Base-by-base conservation (phyloP, 2,329 filamentous ascomycete genomes). In the Teratosphaeriaceae sp. region DNA sequence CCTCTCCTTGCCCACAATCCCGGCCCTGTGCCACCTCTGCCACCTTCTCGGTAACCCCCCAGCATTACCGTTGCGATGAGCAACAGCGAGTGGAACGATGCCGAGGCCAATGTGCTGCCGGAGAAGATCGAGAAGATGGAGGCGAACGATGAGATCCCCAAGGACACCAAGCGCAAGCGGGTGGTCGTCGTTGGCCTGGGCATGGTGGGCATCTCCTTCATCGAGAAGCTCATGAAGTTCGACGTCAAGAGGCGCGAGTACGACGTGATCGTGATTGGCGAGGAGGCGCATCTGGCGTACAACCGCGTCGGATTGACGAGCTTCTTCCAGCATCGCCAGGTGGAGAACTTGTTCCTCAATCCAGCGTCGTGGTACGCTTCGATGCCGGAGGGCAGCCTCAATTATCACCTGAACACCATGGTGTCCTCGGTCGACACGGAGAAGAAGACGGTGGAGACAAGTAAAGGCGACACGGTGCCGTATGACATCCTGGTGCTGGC, bases 311-410 rank as follows among this genome's bases (percentile, higher is more conserved):
- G 88, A 3, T 72, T 95, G 39, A 94, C 88, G 2, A 86, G 82
- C 46, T 95, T 89, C 71, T 95, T 95, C 61, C 81, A 87, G 54
- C 87, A 94, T 65, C 77, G 88, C 40, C 77, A 84, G 54, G 83
- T 92, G 30, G 86, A 94, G 65, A 85, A 88, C 52, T 65, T 95
- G n/a, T 94, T 94, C 60, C 72, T 95, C 23, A 94, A 94, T 55
- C 84, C 87, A 0, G 72, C 78, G 54, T 82, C 87, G 73, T 94
- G 88, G 83, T 89, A 89, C 56, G 70, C 76, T 18, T 74, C 76
- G 21, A 76, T 83, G 57, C 73, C 79, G 16, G 75, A 83, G 52
- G 80, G 80, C 19, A 78, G 82, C 3, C 70, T 94, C 23, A 80
- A 75, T 52, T 88, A 85, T 60, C 84, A 88, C 49, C 66, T 90